Percentiles rank a stretch among this genome's conserved stretches.
Evolutionary conservation across 768 basidiomycete species (phyloP).

Genomic region (Peribolospora baueri): DNA sequence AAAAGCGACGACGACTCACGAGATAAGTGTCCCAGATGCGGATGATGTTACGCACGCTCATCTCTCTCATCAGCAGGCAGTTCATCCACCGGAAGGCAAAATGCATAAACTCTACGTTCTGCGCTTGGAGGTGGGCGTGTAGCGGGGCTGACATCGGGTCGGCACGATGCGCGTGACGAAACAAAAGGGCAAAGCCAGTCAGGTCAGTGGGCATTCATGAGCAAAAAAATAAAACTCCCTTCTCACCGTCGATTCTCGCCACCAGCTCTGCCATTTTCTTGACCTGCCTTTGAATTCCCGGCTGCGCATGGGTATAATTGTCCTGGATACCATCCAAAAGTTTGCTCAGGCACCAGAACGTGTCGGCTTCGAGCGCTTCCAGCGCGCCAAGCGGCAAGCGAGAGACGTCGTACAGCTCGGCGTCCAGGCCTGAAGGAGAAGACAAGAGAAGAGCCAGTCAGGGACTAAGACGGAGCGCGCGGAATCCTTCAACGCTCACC

Average conservation of each 20-base stretch:
- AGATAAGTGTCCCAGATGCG: slow-evolving; percentile 99
- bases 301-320: slow-evolving; percentile 90
- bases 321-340: slow-evolving; percentile 93
- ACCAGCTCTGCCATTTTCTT: slow-evolving; percentile 85
- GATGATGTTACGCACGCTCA: slow-evolving; percentile 85
- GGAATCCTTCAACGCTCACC: slow-evolving; percentile 26
- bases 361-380: slow-evolving; percentile 80
- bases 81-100: slow-evolving; percentile 99
- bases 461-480: not conserved
- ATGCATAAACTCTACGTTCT: slow-evolving; percentile 98
- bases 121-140: slow-evolving; percentile 56
- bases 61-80: slow-evolving; percentile 89
- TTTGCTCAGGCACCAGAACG: slow-evolving; percentile 93
- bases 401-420: slow-evolving; percentile 63
- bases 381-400: slow-evolving; percentile 44
- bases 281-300: slow-evolving; percentile 83
- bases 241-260: slow-evolving; percentile 55
- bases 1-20: slow-evolving; percentile 28
- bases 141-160: slow-evolving; percentile 38
- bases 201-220: not conserved
- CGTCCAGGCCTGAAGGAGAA: slow-evolving; percentile 46
- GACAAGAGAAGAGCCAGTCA: not conserved
- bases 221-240: too few species aligned
- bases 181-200: not conserved
- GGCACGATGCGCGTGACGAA: not conserved